Evolutionary conservation across 345 rosid species (phyloP), one percentile per base, ranked within the genome.

Genomic region (Firmiana major): DNA sequence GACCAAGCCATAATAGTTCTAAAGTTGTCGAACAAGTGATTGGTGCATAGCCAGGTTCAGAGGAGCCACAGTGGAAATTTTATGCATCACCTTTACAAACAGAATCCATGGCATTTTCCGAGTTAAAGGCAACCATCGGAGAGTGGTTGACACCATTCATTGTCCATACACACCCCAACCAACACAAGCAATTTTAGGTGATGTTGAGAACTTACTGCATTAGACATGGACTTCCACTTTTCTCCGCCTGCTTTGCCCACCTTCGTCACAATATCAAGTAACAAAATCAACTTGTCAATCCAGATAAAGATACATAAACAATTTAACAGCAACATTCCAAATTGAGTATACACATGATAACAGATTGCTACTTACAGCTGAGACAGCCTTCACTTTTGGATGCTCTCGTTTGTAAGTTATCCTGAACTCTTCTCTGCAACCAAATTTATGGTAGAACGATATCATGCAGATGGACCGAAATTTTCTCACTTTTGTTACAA

Each of bases 201-300:
- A 34, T 19, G 46, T 46, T 19, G 19, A 51, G 53, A 53, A 84
- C 93, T 86, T 84, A 92, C 97, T 67, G 84, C 93, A 65, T 77
- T 80, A 16, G 92, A 85, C 92, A 92, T 60, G 49, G 95, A 89
- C 81, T 90, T 89, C 95, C 95, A 90, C 80, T 84, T 90, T 81
- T 76, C 87, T 59, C 97, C 97, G 74, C 89, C 97, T 22, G 95
- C 97, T 86, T 86, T 88, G 19, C 91, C 89, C 53, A 88, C 91
- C 91, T 86, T 75, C 78, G 77, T 53, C 68, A 80, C 66, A 85
- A 9, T 12, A 77, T 43, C 28, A 28, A 79, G 42, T 48, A 15
- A 60, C 21, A 43, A 26, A 74, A 38, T 75, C 74, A 80, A 51
- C 42, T 57, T 45, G 42, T 19, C 54, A 38, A 6, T 36, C 72